Evolutionary conservation across 345 rosid genomes (phyloP), one percentile per base, ranked within the genome.

Genomic region (Rhizophora apiculata): DNA sequence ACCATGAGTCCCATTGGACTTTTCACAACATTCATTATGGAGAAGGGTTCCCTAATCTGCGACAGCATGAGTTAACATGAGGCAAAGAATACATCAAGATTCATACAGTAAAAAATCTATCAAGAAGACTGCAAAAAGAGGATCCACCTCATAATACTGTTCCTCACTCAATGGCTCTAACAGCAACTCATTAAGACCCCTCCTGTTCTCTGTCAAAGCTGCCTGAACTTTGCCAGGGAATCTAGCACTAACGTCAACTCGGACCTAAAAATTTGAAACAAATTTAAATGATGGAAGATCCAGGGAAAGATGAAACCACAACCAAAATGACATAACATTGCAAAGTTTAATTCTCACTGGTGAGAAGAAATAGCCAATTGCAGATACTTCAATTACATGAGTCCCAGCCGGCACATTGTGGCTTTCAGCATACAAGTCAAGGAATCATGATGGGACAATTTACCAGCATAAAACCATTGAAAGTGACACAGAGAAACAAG

Each of bases 1-100:
- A 90, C 71, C 99, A 92, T 95, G 54, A 95, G 87, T 73, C 99
- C 99, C 99, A 95, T 95, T 39, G 98, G 99, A 74, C 99, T 95
- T 64, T 95, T 95, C 75, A 88, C 81, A 56, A 95, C 37, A 39
- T 92, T 80, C 97, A 95, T 85, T 72, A 88, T 61, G 60, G 84
- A 77, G 88, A 95, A 92, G 53, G 99, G 96, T 73, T 95, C 99
- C 63, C 99, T 85, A 59, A 88, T 82, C 99, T 95, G 91, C 37
- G 67, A 76, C 26, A 49, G 63, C 60, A 49, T 2, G 29, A 69
- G 64, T 75, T 51, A 73, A 63, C 30, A 67, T 72, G 65, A 76
- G 49, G 58, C 66, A 68, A 54, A 72, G 27, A 68, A 65, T 39
- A 61, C 26, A 77, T 21, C 57, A 43, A 54, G 71, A 30, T 57